Conservation (phyloP, 345 rosid species). For the Theobroma cacao region DNA sequence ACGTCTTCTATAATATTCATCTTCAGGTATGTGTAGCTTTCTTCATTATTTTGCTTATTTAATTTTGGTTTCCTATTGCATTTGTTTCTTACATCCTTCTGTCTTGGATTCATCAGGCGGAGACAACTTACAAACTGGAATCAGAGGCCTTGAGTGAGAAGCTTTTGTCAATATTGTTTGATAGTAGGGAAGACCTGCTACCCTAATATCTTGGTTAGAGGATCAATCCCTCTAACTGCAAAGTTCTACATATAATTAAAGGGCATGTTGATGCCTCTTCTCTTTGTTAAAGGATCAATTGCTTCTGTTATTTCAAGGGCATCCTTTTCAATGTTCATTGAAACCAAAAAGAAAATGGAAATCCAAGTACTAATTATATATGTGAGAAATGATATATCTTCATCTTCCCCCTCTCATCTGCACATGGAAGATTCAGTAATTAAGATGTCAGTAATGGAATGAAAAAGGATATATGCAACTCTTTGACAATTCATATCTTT, state of each 20-base stretch:
- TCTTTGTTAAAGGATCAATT: too few relatives aligned
- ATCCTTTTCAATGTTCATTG: not conserved
- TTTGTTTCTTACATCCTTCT: not conserved
- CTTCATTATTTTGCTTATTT: not conserved
- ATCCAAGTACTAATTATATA: too few relatives aligned
- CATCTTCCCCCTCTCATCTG: too few relatives aligned
- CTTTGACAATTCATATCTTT: too few relatives aligned
- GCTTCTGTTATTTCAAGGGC: not conserved
- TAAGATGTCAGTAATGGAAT: too few relatives aligned
- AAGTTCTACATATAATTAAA: not conserved
- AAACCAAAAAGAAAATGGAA: not conserved
- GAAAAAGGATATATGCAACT: too few relatives aligned
- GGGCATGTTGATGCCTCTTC: not conserved
- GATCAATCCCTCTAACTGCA: not conserved
- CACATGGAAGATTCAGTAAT: too few relatives aligned
- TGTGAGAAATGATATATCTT: too few relatives aligned
- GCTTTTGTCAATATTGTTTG: not conserved
- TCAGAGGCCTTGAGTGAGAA: not conserved
- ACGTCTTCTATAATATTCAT: conserved; percentile 52
- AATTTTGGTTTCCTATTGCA: not conserved
- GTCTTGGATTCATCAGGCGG: not conserved
- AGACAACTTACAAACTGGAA: not conserved
- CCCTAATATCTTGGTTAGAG: not conserved
- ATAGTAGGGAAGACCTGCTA: not conserved
- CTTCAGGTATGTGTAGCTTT: not conserved